phyloP scores from a whole-genome alignment of 106 monocot species.

The Dendrobium chrysotoxum region DNA sequence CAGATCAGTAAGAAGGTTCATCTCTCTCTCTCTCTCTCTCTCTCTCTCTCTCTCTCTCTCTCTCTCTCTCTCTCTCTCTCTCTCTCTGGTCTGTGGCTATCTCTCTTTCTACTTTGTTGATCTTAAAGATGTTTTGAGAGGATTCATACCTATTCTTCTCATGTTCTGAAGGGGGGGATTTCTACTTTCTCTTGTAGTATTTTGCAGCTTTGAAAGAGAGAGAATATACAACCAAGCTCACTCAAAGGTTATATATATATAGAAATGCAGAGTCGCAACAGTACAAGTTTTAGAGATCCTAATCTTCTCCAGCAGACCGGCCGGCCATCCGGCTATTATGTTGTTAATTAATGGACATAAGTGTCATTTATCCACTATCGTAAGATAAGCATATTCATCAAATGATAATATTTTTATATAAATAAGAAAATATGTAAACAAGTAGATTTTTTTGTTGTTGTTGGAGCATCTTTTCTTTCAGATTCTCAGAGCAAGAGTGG shows the following conservation, averaged over 20 bases:
- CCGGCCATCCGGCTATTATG: too few relatives aligned
- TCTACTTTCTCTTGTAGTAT: neutral
- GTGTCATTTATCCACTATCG: too few relatives aligned
- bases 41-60: neutral
- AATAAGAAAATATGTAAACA: too few relatives aligned
- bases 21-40: neutral
- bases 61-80: neutral
- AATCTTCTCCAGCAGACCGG: neutral
- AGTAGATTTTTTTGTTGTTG: too few relatives aligned
- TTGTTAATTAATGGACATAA: too few relatives aligned
- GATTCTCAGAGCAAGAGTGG: too few relatives aligned
- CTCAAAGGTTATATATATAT: neutral
- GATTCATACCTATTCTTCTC: neutral
- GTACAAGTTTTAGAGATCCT: neutral
- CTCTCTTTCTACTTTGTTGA: neutral
- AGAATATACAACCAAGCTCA: neutral
- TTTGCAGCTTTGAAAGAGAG: neutral
- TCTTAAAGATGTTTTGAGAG: neutral
- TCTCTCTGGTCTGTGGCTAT: rapidly evolving
- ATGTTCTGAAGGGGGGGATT: neutral
- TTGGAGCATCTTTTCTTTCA: too few relatives aligned
- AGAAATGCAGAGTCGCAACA: neutral
- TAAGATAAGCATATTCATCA: too few relatives aligned
- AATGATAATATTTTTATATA: too few relatives aligned
- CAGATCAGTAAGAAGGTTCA: too few relatives aligned